Base-by-base conservation (phyloP, 1,284 basidiomycete species). In the Veloboletus limbatus region DNA sequence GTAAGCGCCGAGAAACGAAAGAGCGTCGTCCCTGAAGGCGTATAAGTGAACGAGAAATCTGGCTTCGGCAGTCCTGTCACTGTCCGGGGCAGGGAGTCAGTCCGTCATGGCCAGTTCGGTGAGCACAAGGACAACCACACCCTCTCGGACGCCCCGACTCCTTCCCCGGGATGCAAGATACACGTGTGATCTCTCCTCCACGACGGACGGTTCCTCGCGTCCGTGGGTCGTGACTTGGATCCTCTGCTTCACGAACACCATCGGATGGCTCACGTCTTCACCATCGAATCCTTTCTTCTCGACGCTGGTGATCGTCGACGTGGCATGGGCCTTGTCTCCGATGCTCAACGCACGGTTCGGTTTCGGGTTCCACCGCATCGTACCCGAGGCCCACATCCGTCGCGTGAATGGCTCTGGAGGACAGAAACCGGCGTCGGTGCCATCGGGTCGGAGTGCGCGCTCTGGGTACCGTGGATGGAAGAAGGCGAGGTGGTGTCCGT, bases 1-100 rank as follows among this genome's bases (percentile, higher is more conserved):
- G 84, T 92, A 28, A 92, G 70, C 13, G 90, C 88, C 9, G 88
- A 91, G 69, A 87, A 93, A 9, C 88, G 81, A 71, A 92, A 92
- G 18, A 92, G 72, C 2, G 85, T 88, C 6, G 82, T 81, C 27
- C 80, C 65, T 17, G 77, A 81, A 9, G 89, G 88, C 8, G 70
- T 78, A 61, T 81, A 90, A 27, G 69, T 71, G 60, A 86, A 81
- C 3, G 75, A 74, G 59, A 86, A 83, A 48, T 82, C 77, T 20
- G 74, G 66, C 8, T 59, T 56, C 14, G 82, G 81, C n/a, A 82
- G 55, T 48, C 67, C 73, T 21, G 70, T 63, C 47, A 82, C 80
- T 82, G 34, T 48, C 33, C 1, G 17, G n/a, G 33, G 5, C 31
- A 17, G 16, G 8, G 16, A 9, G 14, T 47, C 11, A 21, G 18